Percentiles rank a stretch among this genome's conserved stretches.
These are phyloP conservation scores for Furcasterigmium furcatum DNA, from an alignment of 2,329 filamentous ascomycete species.

Conservation along the genomic window DNA sequence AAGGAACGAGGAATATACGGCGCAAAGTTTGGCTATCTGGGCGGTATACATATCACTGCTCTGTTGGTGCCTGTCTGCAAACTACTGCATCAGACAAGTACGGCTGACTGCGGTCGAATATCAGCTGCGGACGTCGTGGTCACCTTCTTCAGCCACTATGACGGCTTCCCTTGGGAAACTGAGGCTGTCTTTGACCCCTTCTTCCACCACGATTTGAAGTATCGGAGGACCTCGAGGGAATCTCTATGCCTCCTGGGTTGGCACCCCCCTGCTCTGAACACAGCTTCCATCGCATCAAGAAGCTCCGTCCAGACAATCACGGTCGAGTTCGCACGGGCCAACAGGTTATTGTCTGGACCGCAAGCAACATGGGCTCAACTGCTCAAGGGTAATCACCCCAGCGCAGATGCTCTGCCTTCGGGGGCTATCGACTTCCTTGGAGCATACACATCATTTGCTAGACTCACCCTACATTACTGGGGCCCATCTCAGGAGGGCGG, in stretches of 20 bases:
- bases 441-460: conserved; percentile 51
- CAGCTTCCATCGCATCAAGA: conserved; percentile 48
- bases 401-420: neutral
- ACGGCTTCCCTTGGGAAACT: conserved; percentile 54
- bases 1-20: conserved; percentile 60
- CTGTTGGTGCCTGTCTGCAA: conserved; percentile 61
- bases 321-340: conserved; percentile 47
- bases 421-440: conserved; percentile 46
- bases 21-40: conserved; percentile 61
- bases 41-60: conserved; percentile 62
- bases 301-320: conserved; percentile 49
- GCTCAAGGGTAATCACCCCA: conserved; percentile 16
- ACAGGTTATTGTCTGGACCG: conserved; percentile 29
- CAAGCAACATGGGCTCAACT: conserved; percentile 40
- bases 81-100: conserved; percentile 26
- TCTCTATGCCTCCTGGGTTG: conserved; percentile 62
- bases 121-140: conserved; percentile 48
- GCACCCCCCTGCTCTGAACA: conserved; percentile 59
- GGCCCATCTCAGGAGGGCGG: conserved; percentile 52
- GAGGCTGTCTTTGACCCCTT: conserved; percentile 56
- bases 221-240: conserved; percentile 54
- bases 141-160: conserved; percentile 63
- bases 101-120: conserved; percentile 26
- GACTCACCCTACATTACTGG: conserved; percentile 65
- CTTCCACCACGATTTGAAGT: conserved; percentile 49